These are phyloP conservation scores for Plasmodium reichenowi DNA, from an alignment of 169 alveolate genomes.

Conservation along the genomic window DNA sequence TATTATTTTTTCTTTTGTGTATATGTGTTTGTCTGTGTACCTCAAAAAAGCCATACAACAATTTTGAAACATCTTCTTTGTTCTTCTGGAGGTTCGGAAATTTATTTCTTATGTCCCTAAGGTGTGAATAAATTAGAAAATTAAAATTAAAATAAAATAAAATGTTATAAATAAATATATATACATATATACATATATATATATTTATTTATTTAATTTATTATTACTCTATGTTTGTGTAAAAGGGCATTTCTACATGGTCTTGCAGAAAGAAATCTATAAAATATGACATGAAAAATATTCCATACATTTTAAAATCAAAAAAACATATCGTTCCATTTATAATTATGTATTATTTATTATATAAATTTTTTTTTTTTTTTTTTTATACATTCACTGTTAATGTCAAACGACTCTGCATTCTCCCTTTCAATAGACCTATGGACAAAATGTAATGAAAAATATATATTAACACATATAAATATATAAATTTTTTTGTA, in stretches of 20 bases:
- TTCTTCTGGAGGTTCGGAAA: conserved; percentile 19
- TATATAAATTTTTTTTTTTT: background rate
- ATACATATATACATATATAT: background rate
- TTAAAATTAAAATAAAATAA: background rate
- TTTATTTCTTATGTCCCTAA: conserved; percentile 41
- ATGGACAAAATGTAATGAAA: conserved; percentile 5
- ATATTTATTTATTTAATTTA: background rate
- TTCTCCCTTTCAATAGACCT: conserved; percentile 54
- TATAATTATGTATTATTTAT: too few relatives aligned
- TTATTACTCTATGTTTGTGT: conserved; percentile 38
- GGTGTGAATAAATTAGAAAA: background rate
- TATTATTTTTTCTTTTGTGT: conserved; percentile 5
- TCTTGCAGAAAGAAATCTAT: conserved; percentile 60
- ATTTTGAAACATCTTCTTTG: conserved; percentile 62
- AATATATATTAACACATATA: background rate
- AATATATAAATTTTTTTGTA: background rate
- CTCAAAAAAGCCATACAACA: conserved; percentile 71
- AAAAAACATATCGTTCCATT: background rate
- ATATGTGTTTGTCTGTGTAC: background rate
- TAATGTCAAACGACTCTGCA: conserved; percentile 53
- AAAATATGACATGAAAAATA: background rate
- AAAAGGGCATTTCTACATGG: conserved; percentile 68
- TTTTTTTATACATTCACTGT: conserved; percentile 58
- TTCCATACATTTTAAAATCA: background rate
- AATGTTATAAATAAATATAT: background rate